phyloP scores from a whole-genome alignment of 192 early-diverging fungal genomes.

The Coemansia sp. region DNA sequence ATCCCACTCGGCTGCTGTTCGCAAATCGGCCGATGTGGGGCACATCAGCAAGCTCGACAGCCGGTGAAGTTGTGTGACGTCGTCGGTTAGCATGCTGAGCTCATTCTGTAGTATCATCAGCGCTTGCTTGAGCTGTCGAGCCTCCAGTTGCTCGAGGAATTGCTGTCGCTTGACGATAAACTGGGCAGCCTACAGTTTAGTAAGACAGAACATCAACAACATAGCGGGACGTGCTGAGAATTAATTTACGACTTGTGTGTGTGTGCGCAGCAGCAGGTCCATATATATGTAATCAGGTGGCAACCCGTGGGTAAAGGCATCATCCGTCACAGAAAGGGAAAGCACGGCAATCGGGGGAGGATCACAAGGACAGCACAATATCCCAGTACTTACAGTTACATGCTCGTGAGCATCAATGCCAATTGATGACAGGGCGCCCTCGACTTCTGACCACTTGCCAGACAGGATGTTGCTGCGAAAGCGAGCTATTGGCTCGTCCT shows the following conservation, averaged over 20 bases:
- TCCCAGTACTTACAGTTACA: conserved; percentile 26
- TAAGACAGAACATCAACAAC: background rate
- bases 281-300: conserved; percentile 3
- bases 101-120: conserved; percentile 79
- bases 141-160: conserved; percentile 86
- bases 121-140: conserved; percentile 68
- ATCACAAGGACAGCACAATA: background rate
- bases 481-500: conserved; percentile 66
- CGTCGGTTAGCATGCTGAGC: conserved; percentile 70
- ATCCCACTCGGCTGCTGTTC: conserved; percentile 75
- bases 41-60: conserved; percentile 60
- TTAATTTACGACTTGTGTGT: background rate
- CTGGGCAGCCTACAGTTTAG: conserved; percentile 37
- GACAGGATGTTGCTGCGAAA: conserved; percentile 75
- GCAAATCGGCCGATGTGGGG: conserved; percentile 63
- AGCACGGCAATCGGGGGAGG: conserved; percentile 2
- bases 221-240: background rate
- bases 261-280: background rate
- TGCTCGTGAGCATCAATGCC: conserved; percentile 23
- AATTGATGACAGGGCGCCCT: conserved; percentile 58
- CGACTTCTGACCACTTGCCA: conserved; percentile 79
- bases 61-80: conserved; percentile 71
- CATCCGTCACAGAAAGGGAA: background rate
- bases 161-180: conserved; percentile 90
- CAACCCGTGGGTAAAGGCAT: conserved; percentile 9